Conservation (phyloP, 805 yeast species). For the Hanseniaspora guilliermondii region DNA sequence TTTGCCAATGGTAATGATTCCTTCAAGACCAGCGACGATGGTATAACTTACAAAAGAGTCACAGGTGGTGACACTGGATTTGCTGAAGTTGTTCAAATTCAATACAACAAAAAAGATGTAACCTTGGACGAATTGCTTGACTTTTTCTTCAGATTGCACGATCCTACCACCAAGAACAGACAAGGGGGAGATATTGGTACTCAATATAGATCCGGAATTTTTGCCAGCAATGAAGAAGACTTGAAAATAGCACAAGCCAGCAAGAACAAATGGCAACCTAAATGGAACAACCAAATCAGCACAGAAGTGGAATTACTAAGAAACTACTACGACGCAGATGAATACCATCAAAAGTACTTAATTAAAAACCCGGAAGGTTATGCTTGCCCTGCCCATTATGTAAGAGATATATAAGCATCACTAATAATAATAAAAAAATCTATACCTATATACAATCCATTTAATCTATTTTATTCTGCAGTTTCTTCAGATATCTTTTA, state of each 20-base stretch:
- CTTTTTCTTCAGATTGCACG: slow-evolving; percentile 85
- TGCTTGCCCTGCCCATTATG: slow-evolving; percentile 78
- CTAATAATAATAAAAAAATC: background rate
- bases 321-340: slow-evolving; percentile 87
- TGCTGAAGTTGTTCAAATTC: slow-evolving; percentile 76
- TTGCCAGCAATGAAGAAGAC: slow-evolving; percentile 41
- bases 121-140: slow-evolving; percentile 52
- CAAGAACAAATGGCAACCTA: slow-evolving; percentile 47
- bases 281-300: slow-evolving; percentile 56
- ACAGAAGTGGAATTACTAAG: slow-evolving; percentile 58
- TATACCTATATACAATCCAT: background rate
- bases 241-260: slow-evolving; percentile 34
- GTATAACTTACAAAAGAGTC: slow-evolving; percentile 50
- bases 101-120: slow-evolving; percentile 62
- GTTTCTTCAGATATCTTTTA: slow-evolving; percentile 14
- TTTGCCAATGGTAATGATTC: slow-evolving; percentile 63
- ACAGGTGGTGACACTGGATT: slow-evolving; percentile 61
- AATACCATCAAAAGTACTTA: slow-evolving; percentile 77
- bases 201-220: slow-evolving; percentile 80
- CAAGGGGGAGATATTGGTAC: slow-evolving; percentile 88
- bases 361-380: slow-evolving; percentile 74
- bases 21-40: slow-evolving; percentile 32
- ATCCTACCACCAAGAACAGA: slow-evolving; percentile 70
- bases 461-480: background rate
- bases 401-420: slow-evolving; percentile 37